Conservation (phyloP, 345 rosid genomes). For the Lepidium africanum region DNA sequence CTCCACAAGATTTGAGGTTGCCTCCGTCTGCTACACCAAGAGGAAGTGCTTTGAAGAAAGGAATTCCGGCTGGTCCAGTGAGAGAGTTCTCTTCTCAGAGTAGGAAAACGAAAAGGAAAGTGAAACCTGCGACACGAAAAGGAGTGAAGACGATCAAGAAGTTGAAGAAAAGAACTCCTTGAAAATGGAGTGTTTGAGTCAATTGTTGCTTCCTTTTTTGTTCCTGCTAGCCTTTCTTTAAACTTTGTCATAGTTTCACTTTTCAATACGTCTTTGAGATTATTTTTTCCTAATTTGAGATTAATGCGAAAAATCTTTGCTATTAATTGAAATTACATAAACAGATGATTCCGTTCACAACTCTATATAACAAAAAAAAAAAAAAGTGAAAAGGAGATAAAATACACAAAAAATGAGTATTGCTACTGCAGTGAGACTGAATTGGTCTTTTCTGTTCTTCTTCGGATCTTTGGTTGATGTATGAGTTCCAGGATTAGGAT, state of each 20-base stretch:
- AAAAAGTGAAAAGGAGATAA: neutral
- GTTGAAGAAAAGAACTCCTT: conserved; percentile 45
- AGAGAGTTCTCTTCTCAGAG: conserved; percentile 43
- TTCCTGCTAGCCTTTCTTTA: neutral
- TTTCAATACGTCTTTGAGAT: neutral
- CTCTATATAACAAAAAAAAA: neutral
- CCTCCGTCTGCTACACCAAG: conserved; percentile 94
- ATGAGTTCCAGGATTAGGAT: neutral
- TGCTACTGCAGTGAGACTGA: neutral
- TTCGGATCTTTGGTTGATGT: neutral
- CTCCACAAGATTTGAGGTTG: conserved; percentile 82
- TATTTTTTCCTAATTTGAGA: conserved; percentile 6
- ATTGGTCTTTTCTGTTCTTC: neutral
- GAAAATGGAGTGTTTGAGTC: neutral
- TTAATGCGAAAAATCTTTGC: neutral
- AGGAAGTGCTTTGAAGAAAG: conserved; percentile 97
- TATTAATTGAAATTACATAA: neutral
- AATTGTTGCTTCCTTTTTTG: neutral
- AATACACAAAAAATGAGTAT: neutral
- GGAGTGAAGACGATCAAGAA: conserved; percentile 46
- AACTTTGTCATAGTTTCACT: conserved; percentile 11
- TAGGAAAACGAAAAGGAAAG: conserved; percentile 53
- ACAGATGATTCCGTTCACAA: neutral
- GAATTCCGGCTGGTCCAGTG: conserved; percentile 82
- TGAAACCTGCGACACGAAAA: conserved; percentile 42